These are phyloP conservation scores for Syzygium malaccense DNA, from an alignment of 441 rosid species.

Conservation along the genomic window DNA sequence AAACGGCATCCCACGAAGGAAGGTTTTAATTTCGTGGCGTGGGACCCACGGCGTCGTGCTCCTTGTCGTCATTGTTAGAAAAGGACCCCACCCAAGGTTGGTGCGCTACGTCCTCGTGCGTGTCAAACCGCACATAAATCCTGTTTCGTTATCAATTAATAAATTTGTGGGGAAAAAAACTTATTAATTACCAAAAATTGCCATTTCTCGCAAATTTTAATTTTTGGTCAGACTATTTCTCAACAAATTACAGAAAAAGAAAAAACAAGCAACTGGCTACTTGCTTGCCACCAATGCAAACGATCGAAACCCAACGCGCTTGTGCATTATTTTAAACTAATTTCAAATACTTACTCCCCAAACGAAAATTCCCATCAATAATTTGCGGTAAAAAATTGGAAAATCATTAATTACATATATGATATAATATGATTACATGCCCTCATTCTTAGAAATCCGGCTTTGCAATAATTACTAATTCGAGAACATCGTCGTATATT, in stretches of 20 bases:
- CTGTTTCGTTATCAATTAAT: not conserved
- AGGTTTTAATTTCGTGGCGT: not conserved
- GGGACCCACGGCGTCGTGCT: constrained; percentile 38
- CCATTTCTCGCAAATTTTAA: not conserved
- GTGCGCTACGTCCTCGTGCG: constrained; percentile 2
- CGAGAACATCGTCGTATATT: accelerated
- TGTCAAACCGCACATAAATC: not conserved
- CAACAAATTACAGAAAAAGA: not conserved
- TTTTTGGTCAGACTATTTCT: not conserved
- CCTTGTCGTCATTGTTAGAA: constrained; percentile 4
- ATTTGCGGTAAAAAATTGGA: not conserved
- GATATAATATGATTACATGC: not conserved
- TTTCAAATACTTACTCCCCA: not conserved
- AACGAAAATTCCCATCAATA: not conserved
- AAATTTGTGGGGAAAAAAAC: accelerated
- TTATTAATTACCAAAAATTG: not conserved
- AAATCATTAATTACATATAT: too few relatives aligned
- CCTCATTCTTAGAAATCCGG: not conserved
- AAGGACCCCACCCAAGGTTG: constrained; percentile 1
- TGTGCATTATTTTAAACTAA: accelerated
- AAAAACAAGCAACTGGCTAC: not conserved
- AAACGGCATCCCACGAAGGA: not conserved
- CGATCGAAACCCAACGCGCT: not conserved
- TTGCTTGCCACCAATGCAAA: not conserved
- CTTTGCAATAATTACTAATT: not conserved